Base-by-base conservation (phyloP, 192 early-diverging fungal species). In the Linnemannia schmuckeri region DNA sequence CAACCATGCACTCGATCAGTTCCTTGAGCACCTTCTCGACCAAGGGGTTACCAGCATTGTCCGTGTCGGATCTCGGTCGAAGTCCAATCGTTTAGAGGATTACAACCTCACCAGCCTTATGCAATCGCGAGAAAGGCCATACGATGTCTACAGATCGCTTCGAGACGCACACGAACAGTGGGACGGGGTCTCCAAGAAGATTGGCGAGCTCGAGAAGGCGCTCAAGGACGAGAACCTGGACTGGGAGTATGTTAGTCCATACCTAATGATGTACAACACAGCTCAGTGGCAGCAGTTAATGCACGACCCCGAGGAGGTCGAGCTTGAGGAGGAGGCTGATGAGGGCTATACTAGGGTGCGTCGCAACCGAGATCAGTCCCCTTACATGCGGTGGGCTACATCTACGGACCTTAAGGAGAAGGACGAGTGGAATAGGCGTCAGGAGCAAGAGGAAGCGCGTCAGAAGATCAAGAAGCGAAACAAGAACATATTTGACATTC, bases 1-100 rank as follows among this genome's bases (percentile, higher is more conserved):
- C 20, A 94, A 94, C 69, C 93, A 93, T 73, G 93, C 93, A 3
- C 75, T 94, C 18, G 93, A 93, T 55, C 92, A 93, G 77, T 94
- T 94, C 76, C 68, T 94, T 1, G 90, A 92, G 69, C 86, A 92
- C 70, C 74, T 94, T 12, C 72, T 93, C 5, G 87, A 93, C 40
- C 54, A 74, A 20, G 85, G 73, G 2, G 77, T 92, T 6, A 47
- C 68, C 8, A 70, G 83, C 4, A 86, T 92, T 57, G 90, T 92
- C 38, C 90, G 93, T 22, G 57, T 94, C 15, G 92, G 93, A 13
- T 41, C 82, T 18, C 86, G 89, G 3, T 88, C 87, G 0, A 85
- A 83, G 52, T 85, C 82, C 35, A 85, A 84, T 38, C 54, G 61
- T 37, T 71, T 89, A 37, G 74, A 80, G 0, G 33, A 57, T 3